Evolutionary conservation across 1,284 basidiomycete species (phyloP).

Genomic region (Porodaedalea pini): DNA sequence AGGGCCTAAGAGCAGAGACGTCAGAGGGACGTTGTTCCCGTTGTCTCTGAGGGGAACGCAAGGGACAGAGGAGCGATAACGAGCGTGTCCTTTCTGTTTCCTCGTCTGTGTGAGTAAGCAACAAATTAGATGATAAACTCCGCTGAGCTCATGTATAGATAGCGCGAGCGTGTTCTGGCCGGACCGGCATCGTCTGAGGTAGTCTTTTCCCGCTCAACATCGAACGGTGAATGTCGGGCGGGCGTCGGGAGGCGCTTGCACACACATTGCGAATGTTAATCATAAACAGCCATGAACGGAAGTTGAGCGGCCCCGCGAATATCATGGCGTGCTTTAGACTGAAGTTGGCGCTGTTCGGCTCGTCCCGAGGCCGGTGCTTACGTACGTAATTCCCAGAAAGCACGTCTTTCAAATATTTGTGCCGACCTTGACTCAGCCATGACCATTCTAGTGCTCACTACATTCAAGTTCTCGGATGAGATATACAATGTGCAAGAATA

Average conservation of each 20-base stretch:
- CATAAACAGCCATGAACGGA: neutral
- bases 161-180: neutral
- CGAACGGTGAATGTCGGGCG: no score
- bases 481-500: neutral
- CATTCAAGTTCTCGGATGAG: neutral
- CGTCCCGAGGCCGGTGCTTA: neutral
- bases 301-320: neutral
- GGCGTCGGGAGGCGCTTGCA: no score
- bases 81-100: neutral
- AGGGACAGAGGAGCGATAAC: neutral
- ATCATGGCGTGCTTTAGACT: neutral
- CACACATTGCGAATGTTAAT: neutral
- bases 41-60: neutral
- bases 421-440: no score
- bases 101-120: neutral
- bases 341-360: neutral
- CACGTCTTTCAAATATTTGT: no score
- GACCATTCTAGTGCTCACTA: neutral
- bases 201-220: neutral
- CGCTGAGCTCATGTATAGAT: no score
- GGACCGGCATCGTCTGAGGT: neutral
- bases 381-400: neutral
- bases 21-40: neutral
- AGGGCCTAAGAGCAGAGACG: neutral
- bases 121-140: neutral